phyloP scores from a whole-genome alignment of 176 grass and related monocot species.

The Otatea glauca region DNA sequence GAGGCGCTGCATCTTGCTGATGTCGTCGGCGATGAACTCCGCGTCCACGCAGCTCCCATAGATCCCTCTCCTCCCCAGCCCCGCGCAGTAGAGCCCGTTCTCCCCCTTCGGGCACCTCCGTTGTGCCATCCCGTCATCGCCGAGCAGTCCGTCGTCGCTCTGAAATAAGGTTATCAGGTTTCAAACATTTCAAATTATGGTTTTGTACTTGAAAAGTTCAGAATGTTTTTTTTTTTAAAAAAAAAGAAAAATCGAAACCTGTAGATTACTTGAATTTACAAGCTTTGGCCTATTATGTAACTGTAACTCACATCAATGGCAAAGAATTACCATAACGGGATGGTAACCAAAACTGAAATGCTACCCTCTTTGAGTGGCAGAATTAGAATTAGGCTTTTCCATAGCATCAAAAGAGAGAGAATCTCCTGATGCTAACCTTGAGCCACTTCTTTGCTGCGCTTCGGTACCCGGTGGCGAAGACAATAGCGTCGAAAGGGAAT shows the following conservation, averaged over 20 bases:
- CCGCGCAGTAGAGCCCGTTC: not conserved
- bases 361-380: no score
- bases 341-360: no score
- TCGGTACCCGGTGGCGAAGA: conserved; percentile 65
- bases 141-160: not conserved
- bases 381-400: no score
- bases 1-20: not conserved
- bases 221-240: no score
- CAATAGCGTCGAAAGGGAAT: conserved; percentile 52
- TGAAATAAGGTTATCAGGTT: not conserved
- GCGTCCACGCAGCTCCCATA: not conserved
- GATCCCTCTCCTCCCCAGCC: not conserved
- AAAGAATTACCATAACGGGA: not conserved
- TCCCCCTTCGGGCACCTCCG: not conserved
- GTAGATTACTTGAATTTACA: no score
- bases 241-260: no score
- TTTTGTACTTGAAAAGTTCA: not conserved
- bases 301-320: not conserved
- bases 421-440: conserved; percentile 37
- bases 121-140: not conserved
- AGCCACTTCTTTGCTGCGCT: conserved; percentile 55
- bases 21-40: not conserved
- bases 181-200: not conserved
- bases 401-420: no score
- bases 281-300: no score